These are phyloP conservation scores for Raffaelea deltoideospora DNA, from an alignment of 2,329 filamentous ascomycete genomes.

Conservation along the genomic window DNA sequence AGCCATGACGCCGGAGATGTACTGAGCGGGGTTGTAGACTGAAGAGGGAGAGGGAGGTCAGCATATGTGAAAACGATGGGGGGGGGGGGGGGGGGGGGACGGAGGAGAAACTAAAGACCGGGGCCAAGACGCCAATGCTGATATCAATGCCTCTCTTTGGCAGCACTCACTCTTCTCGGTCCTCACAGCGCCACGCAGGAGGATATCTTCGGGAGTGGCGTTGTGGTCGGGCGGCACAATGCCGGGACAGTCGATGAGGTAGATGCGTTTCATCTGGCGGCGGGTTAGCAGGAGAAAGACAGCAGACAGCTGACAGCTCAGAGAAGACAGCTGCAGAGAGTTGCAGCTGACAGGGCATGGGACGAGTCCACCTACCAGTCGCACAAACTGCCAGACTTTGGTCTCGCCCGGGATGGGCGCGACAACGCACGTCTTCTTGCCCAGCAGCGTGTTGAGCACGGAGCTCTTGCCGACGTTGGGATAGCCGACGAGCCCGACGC, in stretches of 20 bases:
- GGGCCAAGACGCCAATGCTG: too few relatives aligned
- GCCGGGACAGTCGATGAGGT: conserved; percentile 92
- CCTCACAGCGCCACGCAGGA: conserved; percentile 79
- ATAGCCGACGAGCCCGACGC: conserved; percentile 60
- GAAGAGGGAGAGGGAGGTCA: background rate
- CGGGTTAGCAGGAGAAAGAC: too few relatives aligned
- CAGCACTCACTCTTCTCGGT: conserved; percentile 56
- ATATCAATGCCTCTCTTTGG: too few relatives aligned
- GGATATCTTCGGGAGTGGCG: conserved; percentile 74
- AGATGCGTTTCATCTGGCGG: conserved; percentile 55
- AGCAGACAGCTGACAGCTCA: too few relatives aligned
- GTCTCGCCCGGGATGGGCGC: conserved; percentile 89
- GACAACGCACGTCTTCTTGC: conserved; percentile 86
- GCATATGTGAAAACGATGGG: too few relatives aligned
- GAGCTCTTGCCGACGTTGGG: conserved; percentile 94
- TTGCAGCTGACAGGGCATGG: too few relatives aligned
- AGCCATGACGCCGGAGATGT: conserved; percentile 68
- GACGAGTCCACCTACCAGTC: conserved; percentile 20
- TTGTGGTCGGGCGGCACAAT: conserved; percentile 80
- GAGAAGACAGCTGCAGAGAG: too few relatives aligned
- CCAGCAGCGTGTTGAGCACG: conserved; percentile 85
- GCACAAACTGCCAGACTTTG: conserved; percentile 45
- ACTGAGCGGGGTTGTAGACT: conserved; percentile 90
- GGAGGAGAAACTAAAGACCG: too few relatives aligned
- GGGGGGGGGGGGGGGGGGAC: too few relatives aligned